Conservation (phyloP, 2,329 filamentous ascomycete genomes). For the Fusarium tjaetaba region DNA sequence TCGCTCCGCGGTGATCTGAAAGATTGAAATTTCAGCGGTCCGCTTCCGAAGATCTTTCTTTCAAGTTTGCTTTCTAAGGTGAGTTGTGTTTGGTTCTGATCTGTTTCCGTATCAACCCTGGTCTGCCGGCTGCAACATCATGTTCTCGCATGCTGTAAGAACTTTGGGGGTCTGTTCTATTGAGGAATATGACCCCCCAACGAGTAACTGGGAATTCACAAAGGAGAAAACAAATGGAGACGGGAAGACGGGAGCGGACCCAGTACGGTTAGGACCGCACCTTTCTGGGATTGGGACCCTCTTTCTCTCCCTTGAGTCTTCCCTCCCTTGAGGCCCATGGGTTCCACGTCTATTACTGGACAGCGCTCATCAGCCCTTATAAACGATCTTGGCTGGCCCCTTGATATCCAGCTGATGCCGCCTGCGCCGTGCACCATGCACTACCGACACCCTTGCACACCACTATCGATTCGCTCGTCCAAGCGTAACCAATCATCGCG, state of each 20-base stretch:
- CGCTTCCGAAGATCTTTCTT: conserved; percentile 18
- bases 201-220: conserved; percentile 18
- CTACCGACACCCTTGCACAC: conserved; percentile 45
- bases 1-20: conserved; percentile 29
- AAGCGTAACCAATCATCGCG: conserved; percentile 38
- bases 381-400: conserved; percentile 34
- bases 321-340: conserved; percentile 19
- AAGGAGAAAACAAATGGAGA: conserved; percentile 40
- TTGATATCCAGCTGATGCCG: conserved; percentile 42
- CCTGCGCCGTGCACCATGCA: conserved; percentile 35
- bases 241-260: conserved; percentile 44
- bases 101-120: background rate
- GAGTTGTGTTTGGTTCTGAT: conserved; percentile 19
- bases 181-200: conserved; percentile 16
- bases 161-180: background rate
- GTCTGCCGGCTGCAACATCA: background rate
- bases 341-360: conserved; percentile 31
- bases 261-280: conserved; percentile 44
- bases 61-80: conserved; percentile 22
- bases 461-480: conserved; percentile 34
- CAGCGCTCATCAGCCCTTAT: conserved; percentile 26
- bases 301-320: conserved; percentile 23
- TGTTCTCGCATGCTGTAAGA: background rate
- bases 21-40: conserved; percentile 21
- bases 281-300: conserved; percentile 18